These are phyloP conservation scores for Globisporangium mamillatum DNA, from an alignment of 352 stramenopile genomes.

Conservation along the genomic window DNA sequence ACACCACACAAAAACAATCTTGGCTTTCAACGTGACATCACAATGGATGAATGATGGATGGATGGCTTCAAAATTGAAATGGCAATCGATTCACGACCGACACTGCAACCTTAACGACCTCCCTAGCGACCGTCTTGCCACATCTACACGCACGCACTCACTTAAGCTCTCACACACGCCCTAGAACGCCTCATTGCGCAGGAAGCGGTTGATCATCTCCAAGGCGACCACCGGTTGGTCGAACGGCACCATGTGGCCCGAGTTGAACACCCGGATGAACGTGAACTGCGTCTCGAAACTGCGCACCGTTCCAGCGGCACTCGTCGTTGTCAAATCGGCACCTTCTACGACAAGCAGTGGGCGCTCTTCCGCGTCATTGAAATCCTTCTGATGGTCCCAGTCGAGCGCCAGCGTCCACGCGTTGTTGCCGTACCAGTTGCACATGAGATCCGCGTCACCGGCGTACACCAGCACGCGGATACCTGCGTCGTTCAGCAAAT, in stretches of 20 bases:
- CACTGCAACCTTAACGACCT: no score
- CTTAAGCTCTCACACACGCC: background rate
- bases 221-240: conserved; percentile 35
- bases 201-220: conserved; percentile 46
- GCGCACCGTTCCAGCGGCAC: conserved; percentile 20
- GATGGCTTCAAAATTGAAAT: background rate
- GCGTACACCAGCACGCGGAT: conserved; percentile 89
- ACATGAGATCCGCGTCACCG: conserved; percentile 93
- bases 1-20: background rate
- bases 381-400: conserved; percentile 12
- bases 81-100: no score
- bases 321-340: background rate
- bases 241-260: conserved; percentile 42
- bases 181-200: conserved; percentile 18
- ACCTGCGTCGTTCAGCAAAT: conserved; percentile 53
- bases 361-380: conserved; percentile 12
- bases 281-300: conserved; percentile 25
- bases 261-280: conserved; percentile 45
- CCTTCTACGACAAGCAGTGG: conserved; percentile 1
- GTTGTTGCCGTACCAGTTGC: conserved; percentile 92
- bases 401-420: conserved; percentile 70
- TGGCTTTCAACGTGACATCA: no score
- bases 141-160: background rate
- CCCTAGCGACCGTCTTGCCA: no score
- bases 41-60: no score